Evolutionary conservation across 2,329 filamentous ascomycete genomes (phyloP).

Genomic region (Amphichorda felina): DNA sequence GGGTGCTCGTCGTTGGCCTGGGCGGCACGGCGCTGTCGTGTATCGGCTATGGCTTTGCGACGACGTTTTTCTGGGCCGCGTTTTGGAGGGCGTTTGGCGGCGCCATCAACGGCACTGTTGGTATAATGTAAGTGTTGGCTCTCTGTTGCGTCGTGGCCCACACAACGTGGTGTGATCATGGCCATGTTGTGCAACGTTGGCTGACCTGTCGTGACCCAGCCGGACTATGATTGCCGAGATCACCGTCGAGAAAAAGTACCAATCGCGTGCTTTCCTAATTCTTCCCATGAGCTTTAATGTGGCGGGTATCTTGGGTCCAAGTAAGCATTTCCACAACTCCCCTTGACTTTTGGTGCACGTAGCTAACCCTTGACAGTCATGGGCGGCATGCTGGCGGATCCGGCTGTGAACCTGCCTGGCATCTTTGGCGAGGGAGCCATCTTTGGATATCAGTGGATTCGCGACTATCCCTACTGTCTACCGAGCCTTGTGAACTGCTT

Average conservation of each 20-base stretch:
- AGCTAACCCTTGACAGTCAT: constrained; percentile 23
- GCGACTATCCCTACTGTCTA: constrained; percentile 54
- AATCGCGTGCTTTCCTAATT: constrained; percentile 33
- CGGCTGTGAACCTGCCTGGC: constrained; percentile 45
- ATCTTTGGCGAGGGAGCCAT: constrained; percentile 49
- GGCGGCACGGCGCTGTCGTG: constrained; percentile 55
- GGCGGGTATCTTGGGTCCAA: constrained; percentile 30
- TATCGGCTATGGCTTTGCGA: constrained; percentile 62
- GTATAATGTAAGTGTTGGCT: constrained; percentile 34
- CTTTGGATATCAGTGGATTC: constrained; percentile 53
- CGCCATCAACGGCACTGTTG: constrained; percentile 34
- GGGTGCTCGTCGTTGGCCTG: constrained; percentile 57
- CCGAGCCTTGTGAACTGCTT: constrained; percentile 55
- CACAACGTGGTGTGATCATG: background rate
- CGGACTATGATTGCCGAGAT: constrained; percentile 37
- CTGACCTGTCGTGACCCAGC: constrained; percentile 9
- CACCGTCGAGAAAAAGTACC: constrained; percentile 33
- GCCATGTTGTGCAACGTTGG: background rate
- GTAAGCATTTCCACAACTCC: constrained; percentile 14
- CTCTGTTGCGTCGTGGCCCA: too few species aligned
- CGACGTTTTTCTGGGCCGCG: constrained; percentile 50
- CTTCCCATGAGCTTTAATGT: constrained; percentile 36
- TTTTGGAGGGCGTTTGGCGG: constrained; percentile 57
- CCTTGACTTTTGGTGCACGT: background rate
- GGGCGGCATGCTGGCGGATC: constrained; percentile 59